Percentiles rank a stretch among this genome's conserved stretches.
Evolutionary conservation across 78 protist genomes (phyloP).

Genomic region (Dictyostelium citrinum): DNA sequence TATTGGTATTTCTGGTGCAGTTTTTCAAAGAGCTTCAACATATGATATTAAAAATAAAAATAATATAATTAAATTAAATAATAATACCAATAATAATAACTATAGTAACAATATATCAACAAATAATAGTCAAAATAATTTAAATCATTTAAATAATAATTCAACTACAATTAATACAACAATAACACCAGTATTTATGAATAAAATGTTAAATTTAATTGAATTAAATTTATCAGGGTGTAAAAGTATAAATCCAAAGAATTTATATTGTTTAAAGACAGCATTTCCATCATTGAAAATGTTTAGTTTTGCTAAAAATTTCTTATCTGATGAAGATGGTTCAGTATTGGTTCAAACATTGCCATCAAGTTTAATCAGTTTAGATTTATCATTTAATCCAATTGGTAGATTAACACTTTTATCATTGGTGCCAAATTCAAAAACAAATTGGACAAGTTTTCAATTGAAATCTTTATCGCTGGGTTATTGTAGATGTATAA

Average conservation of each 20-base stretch:
- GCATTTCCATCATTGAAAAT: not conserved
- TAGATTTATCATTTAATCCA: slow-evolving; percentile 54
- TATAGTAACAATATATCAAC: not conserved
- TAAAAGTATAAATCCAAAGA: not conserved
- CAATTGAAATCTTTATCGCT: slow-evolving; percentile 5
- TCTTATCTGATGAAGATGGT: slow-evolving; percentile 61
- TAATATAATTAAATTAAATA: not conserved
- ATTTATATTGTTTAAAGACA: not conserved
- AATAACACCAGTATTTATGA: slow-evolving; percentile 7
- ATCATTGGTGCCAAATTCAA: slow-evolving; percentile 1
- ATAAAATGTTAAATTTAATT: not conserved
- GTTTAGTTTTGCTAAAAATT: slow-evolving; percentile 26
- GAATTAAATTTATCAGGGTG: slow-evolving; percentile 29
- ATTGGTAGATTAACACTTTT: slow-evolving; percentile 5
- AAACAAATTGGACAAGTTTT: slow-evolving; percentile 5
- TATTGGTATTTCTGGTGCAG: slow-evolving; percentile 34
- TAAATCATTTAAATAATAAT: not conserved
- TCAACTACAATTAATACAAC: not conserved
- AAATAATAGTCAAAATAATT: not conserved
- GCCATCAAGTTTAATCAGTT: slow-evolving; percentile 2
- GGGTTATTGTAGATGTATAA: slow-evolving; percentile 24
- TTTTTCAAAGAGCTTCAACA: slow-evolving; percentile 14
- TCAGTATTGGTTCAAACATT: slow-evolving; percentile 21
- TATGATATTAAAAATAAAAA: not conserved
- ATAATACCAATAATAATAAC: too few species aligned